Evolutionary conservation across 352 stramenopile genomes (phyloP), one percentile per base, ranked within the genome.

Genomic region (Globisporangium okanoganense): DNA sequence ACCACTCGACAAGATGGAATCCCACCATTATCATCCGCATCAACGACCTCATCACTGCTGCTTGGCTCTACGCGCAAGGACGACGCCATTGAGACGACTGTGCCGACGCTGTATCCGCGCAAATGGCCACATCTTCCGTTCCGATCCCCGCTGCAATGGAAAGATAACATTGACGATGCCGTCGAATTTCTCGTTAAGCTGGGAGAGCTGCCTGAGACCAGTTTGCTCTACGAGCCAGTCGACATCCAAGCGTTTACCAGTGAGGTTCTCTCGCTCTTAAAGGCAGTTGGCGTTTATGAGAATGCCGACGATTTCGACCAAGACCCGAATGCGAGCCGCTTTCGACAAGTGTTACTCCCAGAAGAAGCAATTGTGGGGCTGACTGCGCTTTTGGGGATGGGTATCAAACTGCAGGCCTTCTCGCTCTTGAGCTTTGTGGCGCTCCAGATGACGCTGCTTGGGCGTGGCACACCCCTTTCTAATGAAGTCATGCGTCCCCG

Each of bases 51-150:
- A 27, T 29, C 60, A 12, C 44, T 62, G 8, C 50, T 82, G 49
- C 29, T 82, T 20, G 31, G 25, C 3, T 61, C 47, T 10, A 54
- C 66, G 20, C 69, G 74, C 44, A 78, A 75, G 36, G 73, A 79
- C 27, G 67, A 72, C 50, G 56, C 72, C 0, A 59, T 86, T 7
- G 77, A 87, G 48, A 79, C 75, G 8, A 72, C 69, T 0, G 63
- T 82, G 1, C 72, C 80, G 14, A 64, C 57, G 2, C 58, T 90
- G 25, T 61, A 79, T 25, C 82, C 82, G 31, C 65, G 80, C 20
- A 83, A 89, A 35, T 92, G 82, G 82, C 82, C 80, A 13, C 80
- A 92, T 61, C 50, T 92, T 13, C 80, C 82, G 20, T 80, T 72
- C 55, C 70, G 78, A 56, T 68, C 81, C 36, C 77, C 80, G 10